These are phyloP conservation scores for Aspergillus quadrilineatus DNA, from an alignment of 2,329 filamentous ascomycete genomes.

Conservation along the genomic window DNA sequence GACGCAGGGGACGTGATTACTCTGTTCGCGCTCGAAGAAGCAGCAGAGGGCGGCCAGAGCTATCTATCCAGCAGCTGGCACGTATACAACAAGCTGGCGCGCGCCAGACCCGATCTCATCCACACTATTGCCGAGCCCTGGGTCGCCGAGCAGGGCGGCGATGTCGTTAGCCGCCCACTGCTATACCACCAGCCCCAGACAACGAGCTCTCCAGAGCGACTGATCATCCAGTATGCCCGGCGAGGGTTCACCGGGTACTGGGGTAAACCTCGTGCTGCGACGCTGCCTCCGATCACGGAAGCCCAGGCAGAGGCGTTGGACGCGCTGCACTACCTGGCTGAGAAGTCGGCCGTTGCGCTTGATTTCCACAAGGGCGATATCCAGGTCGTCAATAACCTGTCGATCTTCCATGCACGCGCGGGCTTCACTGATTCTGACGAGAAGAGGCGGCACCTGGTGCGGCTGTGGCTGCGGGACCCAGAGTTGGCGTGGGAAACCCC, in stretches of 20 bases:
- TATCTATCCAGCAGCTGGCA: conserved; percentile 55
- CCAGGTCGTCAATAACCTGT: conserved; percentile 54
- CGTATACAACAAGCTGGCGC: conserved; percentile 57
- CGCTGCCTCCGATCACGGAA: conserved; percentile 52
- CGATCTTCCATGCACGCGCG: conserved; percentile 53
- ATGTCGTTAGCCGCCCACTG: conserved; percentile 33
- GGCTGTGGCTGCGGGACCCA: conserved; percentile 50
- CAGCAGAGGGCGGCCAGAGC: conserved; percentile 52
- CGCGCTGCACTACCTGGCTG: conserved; percentile 51
- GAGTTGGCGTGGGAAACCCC: conserved; percentile 50
- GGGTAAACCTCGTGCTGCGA: conserved; percentile 41
- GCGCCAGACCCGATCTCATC: conserved; percentile 54
- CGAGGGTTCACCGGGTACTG: conserved; percentile 56
- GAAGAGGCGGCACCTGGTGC: conserved; percentile 45
- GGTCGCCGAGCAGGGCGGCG: conserved; percentile 41
- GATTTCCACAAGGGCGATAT: conserved; percentile 52
- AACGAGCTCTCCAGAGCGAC: conserved; percentile 48
- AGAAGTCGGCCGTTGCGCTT: conserved; percentile 43
- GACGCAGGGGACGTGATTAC: conserved; percentile 56
- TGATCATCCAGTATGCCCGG: conserved; percentile 62
- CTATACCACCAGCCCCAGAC: conserved; percentile 55
- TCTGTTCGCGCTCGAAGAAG: conserved; percentile 48
- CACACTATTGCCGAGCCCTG: conserved; percentile 51
- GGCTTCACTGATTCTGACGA: conserved; percentile 43
- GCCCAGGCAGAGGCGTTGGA: conserved; percentile 56